Evolutionary conservation across 495 filamentous ascomycete species (phyloP), one percentile per base, ranked within the genome.

Genomic region (Stereocaulon alpinum): DNA sequence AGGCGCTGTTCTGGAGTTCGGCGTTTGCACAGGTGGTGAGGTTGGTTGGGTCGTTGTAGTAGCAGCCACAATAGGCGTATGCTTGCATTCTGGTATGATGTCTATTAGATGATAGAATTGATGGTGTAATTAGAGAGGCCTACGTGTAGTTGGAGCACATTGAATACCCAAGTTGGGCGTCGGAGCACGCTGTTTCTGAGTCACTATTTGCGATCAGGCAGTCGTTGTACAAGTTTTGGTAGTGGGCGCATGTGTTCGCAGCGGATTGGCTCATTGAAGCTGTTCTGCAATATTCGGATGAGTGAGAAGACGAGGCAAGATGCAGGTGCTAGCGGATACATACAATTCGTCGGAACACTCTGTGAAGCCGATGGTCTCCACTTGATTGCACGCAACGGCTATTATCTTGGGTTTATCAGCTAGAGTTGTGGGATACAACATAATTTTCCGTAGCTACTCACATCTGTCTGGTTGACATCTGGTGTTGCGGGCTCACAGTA

Each of bases 91-190:
- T 63, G 48, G 15, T 40, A 12, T n/a, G 40, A 18, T 11, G 2
- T 37, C 7, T 24, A 27, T 41, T 37, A 30, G 53, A 56, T 4
- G n/a, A 20, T 30, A 15, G 6, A 56, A 9, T 4, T 47, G n/a
- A 12, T 22, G 20, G 12, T 7, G 15, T 47, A 3, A 10, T 11
- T 45, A 15, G 51, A 42, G 40, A 5, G 32, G 32, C 54, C n/a
- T 45, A 66, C 64, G 61, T 66, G 27, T 63, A 59, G 41, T 63
- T 63, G 6, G 43, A 34, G 52, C 64, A 66, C 32, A 63, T 30
- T 22, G 55, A 44, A 30, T 59, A 63, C 27, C 58, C 61, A 10
- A 50, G n/a, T n/a, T 45, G 51, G 29, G 54, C 20, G 48, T 61
- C 62, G 10, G 53, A 42, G 55, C 64, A 67, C 9, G 27, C 40